Evolutionary conservation across 2,329 filamentous ascomycete genomes (phyloP).

Genomic region (Verticillium dahliae): DNA sequence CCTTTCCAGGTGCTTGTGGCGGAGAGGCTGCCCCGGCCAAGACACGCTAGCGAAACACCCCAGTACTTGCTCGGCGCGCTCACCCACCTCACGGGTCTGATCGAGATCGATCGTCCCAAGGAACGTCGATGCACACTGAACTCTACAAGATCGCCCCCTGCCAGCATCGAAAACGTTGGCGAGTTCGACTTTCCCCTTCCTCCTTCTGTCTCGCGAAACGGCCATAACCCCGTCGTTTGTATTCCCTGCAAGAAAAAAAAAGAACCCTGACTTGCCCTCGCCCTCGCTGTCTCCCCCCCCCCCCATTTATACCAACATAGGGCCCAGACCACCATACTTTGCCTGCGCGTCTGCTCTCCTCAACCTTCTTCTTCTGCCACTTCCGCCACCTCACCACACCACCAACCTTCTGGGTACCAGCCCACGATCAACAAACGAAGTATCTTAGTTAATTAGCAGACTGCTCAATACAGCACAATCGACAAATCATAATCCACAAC

Average conservation of each 20-base stretch:
- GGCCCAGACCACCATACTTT: background rate
- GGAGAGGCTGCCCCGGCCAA: background rate
- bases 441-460: too few relatives aligned
- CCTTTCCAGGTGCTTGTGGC: background rate
- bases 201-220: conserved; percentile 6
- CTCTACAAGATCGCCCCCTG: conserved; percentile 9
- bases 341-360: background rate
- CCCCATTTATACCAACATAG: background rate
- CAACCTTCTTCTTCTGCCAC: background rate
- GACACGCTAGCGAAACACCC: background rate
- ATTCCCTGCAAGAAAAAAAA: background rate
- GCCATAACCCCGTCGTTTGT: background rate
- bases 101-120: conserved; percentile 16
- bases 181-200: conserved; percentile 4
- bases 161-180: conserved; percentile 12
- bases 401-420: background rate
- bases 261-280: background rate
- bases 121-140: conserved; percentile 9
- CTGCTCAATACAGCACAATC: background rate
- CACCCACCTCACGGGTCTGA: conserved; percentile 3
- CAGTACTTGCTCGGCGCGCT: background rate
- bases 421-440: background rate
- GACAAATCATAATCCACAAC: background rate
- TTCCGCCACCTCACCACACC: background rate
- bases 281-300: background rate